These are phyloP conservation scores for Podospora pseudocomata DNA, from an alignment of 495 filamentous ascomycete species.

Conservation along the genomic window DNA sequence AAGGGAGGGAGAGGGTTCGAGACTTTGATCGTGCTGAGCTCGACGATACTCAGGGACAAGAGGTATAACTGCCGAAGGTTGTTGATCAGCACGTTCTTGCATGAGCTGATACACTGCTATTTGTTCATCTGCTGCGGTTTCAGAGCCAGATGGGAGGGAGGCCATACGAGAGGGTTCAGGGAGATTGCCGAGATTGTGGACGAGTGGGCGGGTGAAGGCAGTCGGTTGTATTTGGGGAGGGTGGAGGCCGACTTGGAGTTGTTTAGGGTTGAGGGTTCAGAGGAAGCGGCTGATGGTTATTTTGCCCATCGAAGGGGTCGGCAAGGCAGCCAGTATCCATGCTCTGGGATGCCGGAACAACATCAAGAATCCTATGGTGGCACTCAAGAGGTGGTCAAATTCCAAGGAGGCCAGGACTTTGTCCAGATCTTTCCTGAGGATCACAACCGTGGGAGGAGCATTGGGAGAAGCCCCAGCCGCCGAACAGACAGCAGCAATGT, in stretches of 20 bases:
- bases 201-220: conserved; percentile 47
- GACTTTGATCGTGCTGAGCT: conserved; percentile 53
- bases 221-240: conserved; percentile 45
- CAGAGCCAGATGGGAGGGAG: conserved; percentile 43
- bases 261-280: conserved; percentile 30
- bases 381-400: not conserved
- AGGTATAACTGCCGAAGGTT: conserved; percentile 47
- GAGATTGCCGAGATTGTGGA: conserved; percentile 50
- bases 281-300: not conserved
- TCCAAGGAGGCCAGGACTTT: not conserved
- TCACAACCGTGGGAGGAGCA: not conserved
- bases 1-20: conserved; percentile 43
- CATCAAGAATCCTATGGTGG: not conserved
- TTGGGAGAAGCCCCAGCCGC: not conserved
- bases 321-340: conserved; percentile 19
- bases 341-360: conserved; percentile 26
- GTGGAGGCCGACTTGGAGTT: conserved; percentile 52
- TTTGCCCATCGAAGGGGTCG: conserved; percentile 1
- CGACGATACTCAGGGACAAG: conserved; percentile 44
- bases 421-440: not conserved
- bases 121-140: conserved; percentile 55
- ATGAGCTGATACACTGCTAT: conserved; percentile 57
- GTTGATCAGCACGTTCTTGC: conserved; percentile 55
- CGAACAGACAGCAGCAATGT: not conserved
- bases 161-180: conserved; percentile 51